phyloP scores from a whole-genome alignment of 148 eudicot species.

The Polygonum maritimum region DNA sequence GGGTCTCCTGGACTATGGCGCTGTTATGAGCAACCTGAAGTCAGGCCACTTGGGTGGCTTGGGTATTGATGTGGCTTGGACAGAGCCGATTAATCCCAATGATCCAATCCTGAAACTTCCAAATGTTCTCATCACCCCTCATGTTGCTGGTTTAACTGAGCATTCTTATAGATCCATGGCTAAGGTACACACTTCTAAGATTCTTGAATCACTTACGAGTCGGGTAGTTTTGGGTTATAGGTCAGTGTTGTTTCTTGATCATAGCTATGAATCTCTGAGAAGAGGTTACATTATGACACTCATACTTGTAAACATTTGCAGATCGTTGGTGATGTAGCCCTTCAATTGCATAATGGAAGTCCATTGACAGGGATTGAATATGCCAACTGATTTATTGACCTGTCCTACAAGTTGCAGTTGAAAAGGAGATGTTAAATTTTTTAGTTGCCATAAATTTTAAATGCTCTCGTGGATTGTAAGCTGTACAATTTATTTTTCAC shows the following conservation, averaged over 20 bases:
- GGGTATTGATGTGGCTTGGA: constrained; percentile 93
- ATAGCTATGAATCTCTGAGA: not conserved
- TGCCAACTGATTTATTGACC: constrained; percentile 53
- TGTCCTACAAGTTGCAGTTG: not conserved
- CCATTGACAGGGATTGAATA: constrained; percentile 56
- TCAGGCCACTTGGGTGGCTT: constrained; percentile 89
- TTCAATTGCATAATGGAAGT: constrained; percentile 59
- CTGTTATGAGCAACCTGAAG: constrained; percentile 40
- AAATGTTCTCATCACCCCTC: constrained; percentile 86
- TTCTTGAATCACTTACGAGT: not conserved
- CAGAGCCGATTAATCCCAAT: constrained; percentile 82
- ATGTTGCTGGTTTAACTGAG: constrained; percentile 94
- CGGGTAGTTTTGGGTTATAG: not conserved
- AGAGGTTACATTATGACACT: not conserved
- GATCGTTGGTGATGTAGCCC: constrained; percentile 86
- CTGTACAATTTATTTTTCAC: not conserved
- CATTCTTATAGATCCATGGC: constrained; percentile 72
- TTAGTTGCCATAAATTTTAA: not conserved
- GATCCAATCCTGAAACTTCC: constrained; percentile 68
- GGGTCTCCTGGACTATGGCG: constrained; percentile 74
- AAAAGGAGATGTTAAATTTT: not conserved
- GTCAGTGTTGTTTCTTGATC: not conserved
- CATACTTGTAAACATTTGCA: constrained; percentile 17
- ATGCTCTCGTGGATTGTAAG: not conserved
- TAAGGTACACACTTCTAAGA: constrained; percentile 41